Percentiles rank a stretch among this genome's conserved stretches.
Conservation (phyloP, 768 basidiomycete genomes). For the Boletus vermiculosoides region DNA sequence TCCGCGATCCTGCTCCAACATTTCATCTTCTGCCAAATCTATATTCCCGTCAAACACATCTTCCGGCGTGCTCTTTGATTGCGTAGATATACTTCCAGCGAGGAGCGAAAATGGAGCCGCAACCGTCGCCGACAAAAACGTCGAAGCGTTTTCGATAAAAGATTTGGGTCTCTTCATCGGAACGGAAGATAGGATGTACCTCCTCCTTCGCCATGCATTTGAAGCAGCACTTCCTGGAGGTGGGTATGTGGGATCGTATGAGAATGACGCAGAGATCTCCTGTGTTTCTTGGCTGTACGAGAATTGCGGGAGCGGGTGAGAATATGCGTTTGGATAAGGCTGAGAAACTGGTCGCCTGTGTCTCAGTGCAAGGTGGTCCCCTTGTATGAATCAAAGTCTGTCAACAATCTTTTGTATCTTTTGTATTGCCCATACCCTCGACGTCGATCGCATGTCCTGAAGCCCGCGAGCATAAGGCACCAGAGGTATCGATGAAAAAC, state of each 20-base stretch:
- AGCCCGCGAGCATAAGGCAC: conserved; percentile 72
- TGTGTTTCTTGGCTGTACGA: conserved; percentile 52
- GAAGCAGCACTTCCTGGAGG: conserved; percentile 33
- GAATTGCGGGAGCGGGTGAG: conserved; percentile 75
- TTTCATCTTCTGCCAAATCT: conserved; percentile 74
- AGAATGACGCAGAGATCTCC: conserved; percentile 61
- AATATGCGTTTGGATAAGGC: conserved; percentile 76
- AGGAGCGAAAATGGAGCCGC: conserved; percentile 56
- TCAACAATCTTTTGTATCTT: conserved; percentile 1
- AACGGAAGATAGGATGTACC: conserved; percentile 62
- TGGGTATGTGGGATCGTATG: conserved; percentile 64
- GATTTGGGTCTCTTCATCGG: conserved; percentile 68
- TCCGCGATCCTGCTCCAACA: conserved; percentile 73
- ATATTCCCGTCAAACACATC: conserved; percentile 66
- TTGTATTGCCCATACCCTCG: conserved; percentile 48
- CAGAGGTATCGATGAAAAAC: conserved; percentile 79
- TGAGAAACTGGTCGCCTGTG: conserved; percentile 73
- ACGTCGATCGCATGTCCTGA: conserved; percentile 83
- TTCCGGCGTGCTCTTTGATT: conserved; percentile 54
- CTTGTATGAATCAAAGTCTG: conserved; percentile 35
- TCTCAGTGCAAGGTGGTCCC: conserved; percentile 64
- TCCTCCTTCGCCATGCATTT: conserved; percentile 54
- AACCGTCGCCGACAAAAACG: conserved; percentile 62
- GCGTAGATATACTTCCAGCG: conserved; percentile 33
- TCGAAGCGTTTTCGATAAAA: conserved; percentile 69